Evolutionary conservation across 306 rosid genomes (phyloP).

Genomic region (Morella rubra): DNA sequence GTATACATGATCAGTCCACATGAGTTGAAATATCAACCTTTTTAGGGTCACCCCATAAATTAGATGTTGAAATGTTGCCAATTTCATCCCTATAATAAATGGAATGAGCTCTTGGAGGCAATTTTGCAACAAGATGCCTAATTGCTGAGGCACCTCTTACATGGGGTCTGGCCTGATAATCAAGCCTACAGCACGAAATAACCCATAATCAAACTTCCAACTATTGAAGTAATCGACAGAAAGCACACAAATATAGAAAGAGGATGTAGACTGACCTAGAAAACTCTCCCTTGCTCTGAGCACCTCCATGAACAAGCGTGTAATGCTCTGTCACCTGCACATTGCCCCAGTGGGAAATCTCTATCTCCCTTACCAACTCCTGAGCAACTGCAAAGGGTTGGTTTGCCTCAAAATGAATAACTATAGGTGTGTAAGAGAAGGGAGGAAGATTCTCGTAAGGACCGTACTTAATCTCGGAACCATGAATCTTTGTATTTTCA

Average conservation of each 20-base stretch:
- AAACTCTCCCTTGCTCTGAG: slow-evolving; percentile 90
- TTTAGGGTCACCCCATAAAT: slow-evolving; percentile 87
- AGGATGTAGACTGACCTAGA: slow-evolving; percentile 60
- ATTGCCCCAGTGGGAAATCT: slow-evolving; percentile 97
- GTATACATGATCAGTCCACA: background rate
- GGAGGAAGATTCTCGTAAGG: slow-evolving; percentile 77
- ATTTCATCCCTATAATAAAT: slow-evolving; percentile 93
- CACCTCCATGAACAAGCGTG: slow-evolving; percentile 80
- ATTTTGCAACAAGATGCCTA: slow-evolving; percentile 73
- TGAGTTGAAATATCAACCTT: slow-evolving; percentile 45
- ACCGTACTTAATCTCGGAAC: slow-evolving; percentile 93
- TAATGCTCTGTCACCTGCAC: slow-evolving; percentile 93
- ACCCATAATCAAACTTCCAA: slow-evolving; percentile 19
- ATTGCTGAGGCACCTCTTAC: slow-evolving; percentile 82
- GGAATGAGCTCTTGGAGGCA: slow-evolving; percentile 94
- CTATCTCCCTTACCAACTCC: slow-evolving; percentile 82
- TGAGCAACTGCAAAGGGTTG: slow-evolving; percentile 87
- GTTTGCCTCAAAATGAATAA: slow-evolving; percentile 84
- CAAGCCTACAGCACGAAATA: slow-evolving; percentile 69
- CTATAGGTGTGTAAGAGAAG: slow-evolving; percentile 62
- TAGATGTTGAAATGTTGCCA: slow-evolving; percentile 96
- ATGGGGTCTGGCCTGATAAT: slow-evolving; percentile 79
- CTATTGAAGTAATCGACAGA: slow-evolving; percentile 26
- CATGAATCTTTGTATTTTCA: slow-evolving; percentile 65
- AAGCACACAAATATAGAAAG: slow-evolving; percentile 12